phyloP scores from a whole-genome alignment of 805 yeast species.

The Candida golubevii region DNA sequence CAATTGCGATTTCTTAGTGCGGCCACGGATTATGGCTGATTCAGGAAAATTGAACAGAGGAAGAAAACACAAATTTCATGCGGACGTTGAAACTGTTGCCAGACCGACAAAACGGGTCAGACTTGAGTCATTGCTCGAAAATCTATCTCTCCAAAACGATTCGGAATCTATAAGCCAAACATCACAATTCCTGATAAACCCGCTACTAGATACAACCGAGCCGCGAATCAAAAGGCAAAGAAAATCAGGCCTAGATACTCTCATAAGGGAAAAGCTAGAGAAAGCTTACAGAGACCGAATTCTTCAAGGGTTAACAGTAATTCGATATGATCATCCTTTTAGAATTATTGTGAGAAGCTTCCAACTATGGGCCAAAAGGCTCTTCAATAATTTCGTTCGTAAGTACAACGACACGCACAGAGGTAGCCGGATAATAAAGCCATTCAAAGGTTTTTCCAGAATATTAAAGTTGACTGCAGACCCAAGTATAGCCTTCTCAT shows the following conservation, averaged over 20 bases:
- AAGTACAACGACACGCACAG: conserved; percentile 22
- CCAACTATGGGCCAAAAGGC: conserved; percentile 32
- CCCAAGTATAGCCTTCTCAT: conserved; percentile 15
- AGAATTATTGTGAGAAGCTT: conserved; percentile 25
- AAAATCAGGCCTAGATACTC: conserved; percentile 14
- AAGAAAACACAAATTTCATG: conserved; percentile 4
- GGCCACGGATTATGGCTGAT: not conserved
- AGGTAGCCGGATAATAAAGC: conserved; percentile 9
- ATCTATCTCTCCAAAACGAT: conserved; percentile 20
- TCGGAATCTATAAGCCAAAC: conserved; percentile 1
- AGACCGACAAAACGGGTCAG: conserved; percentile 24
- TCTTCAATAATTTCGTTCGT: conserved; percentile 33
- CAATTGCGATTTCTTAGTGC: not conserved
- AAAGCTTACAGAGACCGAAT: conserved; percentile 21
- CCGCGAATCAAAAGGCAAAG: conserved; percentile 2
- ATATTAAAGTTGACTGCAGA: conserved; percentile 22
- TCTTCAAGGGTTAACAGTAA: conserved; percentile 18
- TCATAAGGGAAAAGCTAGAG: conserved; percentile 22
- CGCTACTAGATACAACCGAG: conserved; percentile 9
- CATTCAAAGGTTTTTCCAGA: conserved; percentile 21
- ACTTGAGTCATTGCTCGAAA: conserved; percentile 27
- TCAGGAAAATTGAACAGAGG: not conserved
- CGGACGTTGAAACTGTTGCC: conserved; percentile 1
- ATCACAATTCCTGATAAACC: conserved; percentile 8
- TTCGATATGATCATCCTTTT: conserved; percentile 25